These are phyloP conservation scores for Flaveria linearis DNA, from an alignment of 129 eudicot genomes.

Conservation along the genomic window DNA sequence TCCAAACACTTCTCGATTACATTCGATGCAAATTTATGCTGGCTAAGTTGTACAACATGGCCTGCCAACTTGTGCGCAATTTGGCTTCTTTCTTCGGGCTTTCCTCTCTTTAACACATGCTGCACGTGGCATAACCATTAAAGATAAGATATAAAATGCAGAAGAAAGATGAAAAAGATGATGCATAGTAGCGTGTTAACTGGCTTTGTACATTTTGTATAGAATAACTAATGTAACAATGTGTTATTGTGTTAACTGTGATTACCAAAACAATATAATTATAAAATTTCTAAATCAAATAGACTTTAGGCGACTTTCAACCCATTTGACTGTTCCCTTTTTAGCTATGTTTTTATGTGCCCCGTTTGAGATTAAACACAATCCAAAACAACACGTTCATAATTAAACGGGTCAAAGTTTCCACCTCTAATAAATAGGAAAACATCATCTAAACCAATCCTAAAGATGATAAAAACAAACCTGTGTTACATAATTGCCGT, in stretches of 20 bases:
- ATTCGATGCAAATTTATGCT: conserved; percentile 77
- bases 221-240: too few species aligned
- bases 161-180: not conserved
- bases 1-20: conserved; percentile 72
- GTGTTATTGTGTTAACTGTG: too few species aligned
- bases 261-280: not conserved
- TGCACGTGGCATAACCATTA: conserved; percentile 22
- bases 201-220: not conserved
- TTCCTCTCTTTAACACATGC: conserved; percentile 73
- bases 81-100: conserved; percentile 55
- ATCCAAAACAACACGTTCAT: not conserved
- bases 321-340: not conserved
- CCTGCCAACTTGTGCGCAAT: conserved; percentile 51
- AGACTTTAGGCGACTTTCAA: not conserved
- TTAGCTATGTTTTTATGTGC: not conserved
- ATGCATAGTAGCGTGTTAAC: not conserved
- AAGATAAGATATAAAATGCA: not conserved
- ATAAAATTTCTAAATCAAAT: not conserved
- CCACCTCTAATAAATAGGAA: not conserved
- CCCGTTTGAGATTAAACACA: not conserved
- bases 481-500: conserved; percentile 80
- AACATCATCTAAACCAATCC: conserved; percentile 2
- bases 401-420: not conserved
- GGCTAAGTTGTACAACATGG: conserved; percentile 61
- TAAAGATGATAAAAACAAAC: conserved; percentile 37